These are phyloP conservation scores for Yamadazyma diospyri DNA, from an alignment of 1,139 yeast genomes.

Conservation along the genomic window DNA sequence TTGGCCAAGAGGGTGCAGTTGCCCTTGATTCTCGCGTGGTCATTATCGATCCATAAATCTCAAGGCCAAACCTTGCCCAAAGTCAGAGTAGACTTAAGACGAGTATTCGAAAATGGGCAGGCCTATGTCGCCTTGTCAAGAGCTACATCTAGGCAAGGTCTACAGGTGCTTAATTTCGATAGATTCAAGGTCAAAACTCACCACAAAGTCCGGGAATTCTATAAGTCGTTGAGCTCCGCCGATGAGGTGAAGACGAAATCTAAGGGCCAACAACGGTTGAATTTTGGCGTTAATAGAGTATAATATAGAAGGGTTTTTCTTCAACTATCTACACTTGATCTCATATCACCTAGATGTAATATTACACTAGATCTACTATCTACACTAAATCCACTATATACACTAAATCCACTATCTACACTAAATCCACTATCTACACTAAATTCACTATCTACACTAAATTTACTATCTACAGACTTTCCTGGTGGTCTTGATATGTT, in stretches of 20 bases:
- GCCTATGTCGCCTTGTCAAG: conserved; percentile 91
- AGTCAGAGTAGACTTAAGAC: conserved; percentile 74
- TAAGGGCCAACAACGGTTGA: conserved; percentile 4
- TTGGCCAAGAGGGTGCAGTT: conserved; percentile 48
- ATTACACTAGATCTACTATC: too few species aligned
- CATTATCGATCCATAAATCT: conserved; percentile 89
- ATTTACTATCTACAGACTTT: too few species aligned
- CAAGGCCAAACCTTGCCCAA: conserved; percentile 91
- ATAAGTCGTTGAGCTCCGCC: conserved; percentile 32
- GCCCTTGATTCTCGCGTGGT: conserved; percentile 92
- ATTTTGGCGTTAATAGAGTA: conserved; percentile 1
- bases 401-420: too few species aligned
- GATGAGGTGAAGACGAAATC: conserved; percentile 10
- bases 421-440: too few species aligned
- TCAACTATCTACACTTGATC: too few species aligned
- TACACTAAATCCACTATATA: too few species aligned
- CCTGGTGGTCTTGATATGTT: too few species aligned
- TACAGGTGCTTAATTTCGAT: conserved; percentile 73
- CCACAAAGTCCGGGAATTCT: conserved; percentile 59
- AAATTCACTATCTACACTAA: too few species aligned
- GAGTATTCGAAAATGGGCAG: conserved; percentile 88
- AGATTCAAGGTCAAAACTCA: conserved; percentile 57
- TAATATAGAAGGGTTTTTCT: too few species aligned
- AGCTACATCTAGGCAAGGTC: conserved; percentile 74
- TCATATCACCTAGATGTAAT: too few species aligned